phyloP scores from a whole-genome alignment of 1,284 basidiomycete genomes.

The Neonothopanus nambi region DNA sequence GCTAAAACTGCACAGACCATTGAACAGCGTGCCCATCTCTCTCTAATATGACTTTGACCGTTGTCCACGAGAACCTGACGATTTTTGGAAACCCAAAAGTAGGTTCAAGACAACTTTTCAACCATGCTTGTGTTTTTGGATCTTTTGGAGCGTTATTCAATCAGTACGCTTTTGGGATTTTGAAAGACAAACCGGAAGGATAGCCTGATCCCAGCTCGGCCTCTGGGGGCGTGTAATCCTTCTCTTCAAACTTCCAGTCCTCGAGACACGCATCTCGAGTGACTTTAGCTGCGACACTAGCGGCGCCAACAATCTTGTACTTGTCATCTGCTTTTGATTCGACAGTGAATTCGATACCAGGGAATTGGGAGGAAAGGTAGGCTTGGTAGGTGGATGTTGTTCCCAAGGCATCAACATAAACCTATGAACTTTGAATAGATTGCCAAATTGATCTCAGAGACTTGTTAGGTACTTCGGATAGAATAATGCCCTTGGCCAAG shows the following conservation, averaged over 20 bases:
- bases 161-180: constrained; percentile 13
- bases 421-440: constrained; percentile 44
- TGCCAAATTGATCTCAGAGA: background rate
- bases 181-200: constrained; percentile 68
- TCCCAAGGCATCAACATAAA: constrained; percentile 95
- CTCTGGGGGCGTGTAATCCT: constrained; percentile 26
- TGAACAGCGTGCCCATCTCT: constrained; percentile 75
- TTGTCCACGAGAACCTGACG: constrained; percentile 95
- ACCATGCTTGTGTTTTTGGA: constrained; percentile 90
- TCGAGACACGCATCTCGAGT: constrained; percentile 92
- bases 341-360: constrained; percentile 85
- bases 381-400: constrained; percentile 84
- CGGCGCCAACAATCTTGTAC: constrained; percentile 96
- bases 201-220: constrained; percentile 77
- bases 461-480: constrained; percentile 66
- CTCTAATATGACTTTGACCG: constrained; percentile 85
- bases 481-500: constrained; percentile 74
- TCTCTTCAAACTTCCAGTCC: constrained; percentile 79
- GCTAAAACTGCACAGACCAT: too few relatives aligned
- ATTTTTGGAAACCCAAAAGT: constrained; percentile 93
- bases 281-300: constrained; percentile 95
- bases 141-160: constrained; percentile 62
- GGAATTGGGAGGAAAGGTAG: constrained; percentile 78
- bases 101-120: constrained; percentile 76
- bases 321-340: constrained; percentile 92